Conservation (phyloP, 2,329 filamentous ascomycete genomes). For the Aureobasidium sp. region DNA sequence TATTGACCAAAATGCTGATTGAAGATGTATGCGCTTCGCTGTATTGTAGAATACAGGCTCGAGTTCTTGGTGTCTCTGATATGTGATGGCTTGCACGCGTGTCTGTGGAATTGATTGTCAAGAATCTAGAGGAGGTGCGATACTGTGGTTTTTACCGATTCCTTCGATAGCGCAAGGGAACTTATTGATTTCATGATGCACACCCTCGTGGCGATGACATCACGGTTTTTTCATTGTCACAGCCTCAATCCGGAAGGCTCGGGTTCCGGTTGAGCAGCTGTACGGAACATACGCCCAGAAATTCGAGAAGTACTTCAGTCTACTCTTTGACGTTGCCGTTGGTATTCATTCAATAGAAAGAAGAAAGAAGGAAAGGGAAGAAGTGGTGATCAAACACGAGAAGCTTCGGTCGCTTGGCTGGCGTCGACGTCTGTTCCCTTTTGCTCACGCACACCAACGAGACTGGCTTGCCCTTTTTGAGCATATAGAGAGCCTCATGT, state of each 20-base stretch:
- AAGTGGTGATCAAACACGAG: background rate
- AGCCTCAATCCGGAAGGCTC: conserved; percentile 3
- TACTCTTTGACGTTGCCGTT: background rate
- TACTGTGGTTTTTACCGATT: no score
- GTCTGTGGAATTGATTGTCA: background rate
- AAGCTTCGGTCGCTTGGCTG: background rate
- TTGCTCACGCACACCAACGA: background rate
- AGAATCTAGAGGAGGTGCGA: background rate
- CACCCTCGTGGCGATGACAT: conserved; percentile 12
- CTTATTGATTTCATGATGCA: conserved; percentile 5
- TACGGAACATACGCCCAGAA: background rate
- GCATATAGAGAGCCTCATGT: background rate
- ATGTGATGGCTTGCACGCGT: background rate
- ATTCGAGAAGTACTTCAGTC: background rate
- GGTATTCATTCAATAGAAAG: background rate
- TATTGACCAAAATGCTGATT: background rate
- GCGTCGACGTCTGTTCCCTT: background rate
- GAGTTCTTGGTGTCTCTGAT: background rate
- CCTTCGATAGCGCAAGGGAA: background rate
- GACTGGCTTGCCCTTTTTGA: background rate
- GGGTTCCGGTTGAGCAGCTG: background rate
- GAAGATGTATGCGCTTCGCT: background rate
- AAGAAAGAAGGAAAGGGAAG: background rate
- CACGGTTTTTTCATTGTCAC: background rate
- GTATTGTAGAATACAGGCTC: background rate